Percentiles rank a stretch among this genome's conserved stretches.
Evolutionary conservation across 2,329 filamentous ascomycete species (phyloP).

Genomic region (Clarireedia homoeocarpa): DNA sequence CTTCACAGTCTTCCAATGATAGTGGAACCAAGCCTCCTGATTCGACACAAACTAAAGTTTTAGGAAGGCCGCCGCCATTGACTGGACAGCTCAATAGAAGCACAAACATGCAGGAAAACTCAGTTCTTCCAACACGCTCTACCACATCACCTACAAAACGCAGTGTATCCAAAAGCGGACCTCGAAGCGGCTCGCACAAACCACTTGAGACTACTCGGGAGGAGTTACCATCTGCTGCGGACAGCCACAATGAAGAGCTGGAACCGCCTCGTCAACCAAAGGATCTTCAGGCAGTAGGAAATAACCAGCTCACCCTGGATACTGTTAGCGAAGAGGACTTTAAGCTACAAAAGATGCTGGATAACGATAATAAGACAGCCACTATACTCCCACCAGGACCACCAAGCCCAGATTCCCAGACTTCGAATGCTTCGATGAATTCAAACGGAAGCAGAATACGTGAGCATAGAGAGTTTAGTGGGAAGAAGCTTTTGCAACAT

Average conservation of each 20-base stretch:
- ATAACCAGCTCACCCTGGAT: not conserved
- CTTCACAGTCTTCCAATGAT: conserved; percentile 34
- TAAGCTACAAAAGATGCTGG: conserved; percentile 5
- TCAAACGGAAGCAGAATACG: not conserved
- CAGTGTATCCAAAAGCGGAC: not conserved
- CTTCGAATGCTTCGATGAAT: conserved; percentile 5
- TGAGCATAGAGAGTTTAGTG: conserved; percentile 6
- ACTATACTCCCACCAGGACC: not conserved
- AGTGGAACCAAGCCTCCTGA: conserved; percentile 9
- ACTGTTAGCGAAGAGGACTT: not conserved
- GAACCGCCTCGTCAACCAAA: not conserved
- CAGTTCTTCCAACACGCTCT: not conserved
- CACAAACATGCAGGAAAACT: not conserved
- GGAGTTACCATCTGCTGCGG: not conserved
- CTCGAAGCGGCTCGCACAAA: conserved; percentile 1
- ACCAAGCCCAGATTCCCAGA: conserved; percentile 5
- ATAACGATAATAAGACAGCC: conserved; percentile 3
- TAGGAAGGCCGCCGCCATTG: not conserved
- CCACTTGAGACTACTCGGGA: conserved; percentile 7
- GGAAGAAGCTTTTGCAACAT: conserved; percentile 13
- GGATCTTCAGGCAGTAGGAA: not conserved
- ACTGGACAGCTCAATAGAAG: not conserved
- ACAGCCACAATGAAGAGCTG: not conserved
- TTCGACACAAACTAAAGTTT: not conserved
- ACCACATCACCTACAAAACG: conserved; percentile 4